Conservation (phyloP, 257 asterid genomes). For the Plantago elongata region DNA sequence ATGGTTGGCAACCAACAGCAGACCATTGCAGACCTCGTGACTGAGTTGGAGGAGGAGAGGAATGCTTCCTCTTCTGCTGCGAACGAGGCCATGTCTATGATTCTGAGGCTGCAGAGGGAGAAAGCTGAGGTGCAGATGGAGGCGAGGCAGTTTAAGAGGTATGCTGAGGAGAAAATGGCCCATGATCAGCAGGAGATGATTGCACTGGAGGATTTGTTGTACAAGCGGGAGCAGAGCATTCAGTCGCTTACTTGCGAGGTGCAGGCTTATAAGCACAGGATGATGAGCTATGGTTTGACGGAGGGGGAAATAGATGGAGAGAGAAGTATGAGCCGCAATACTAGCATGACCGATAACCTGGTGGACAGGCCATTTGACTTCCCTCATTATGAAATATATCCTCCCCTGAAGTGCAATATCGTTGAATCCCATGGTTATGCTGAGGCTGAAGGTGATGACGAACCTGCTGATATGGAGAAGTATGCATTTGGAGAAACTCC, state of each 20-base stretch:
- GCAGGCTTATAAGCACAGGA: slow-evolving; percentile 69
- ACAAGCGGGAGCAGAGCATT: slow-evolving; percentile 77
- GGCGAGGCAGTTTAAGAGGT: slow-evolving; percentile 79
- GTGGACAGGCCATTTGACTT: slow-evolving; percentile 38
- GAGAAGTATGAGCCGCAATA: slow-evolving; percentile 38
- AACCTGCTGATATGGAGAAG: slow-evolving; percentile 61
- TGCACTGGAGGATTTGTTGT: slow-evolving; percentile 75
- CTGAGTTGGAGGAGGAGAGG: slow-evolving; percentile 95
- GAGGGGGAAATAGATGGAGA: slow-evolving; percentile 63
- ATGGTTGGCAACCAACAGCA: slow-evolving; percentile 71
- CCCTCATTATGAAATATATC: slow-evolving; percentile 57
- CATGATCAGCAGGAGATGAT: slow-evolving; percentile 77
- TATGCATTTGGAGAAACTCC: slow-evolving; percentile 73
- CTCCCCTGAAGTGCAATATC: slow-evolving; percentile 71
- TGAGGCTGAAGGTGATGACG: slow-evolving; percentile 45
- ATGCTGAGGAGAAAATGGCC: slow-evolving; percentile 87
- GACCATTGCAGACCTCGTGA: slow-evolving; percentile 56
- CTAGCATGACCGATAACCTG: slow-evolving; percentile 37
- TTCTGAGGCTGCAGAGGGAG: slow-evolving; percentile 86
- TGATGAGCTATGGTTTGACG: slow-evolving; percentile 82
- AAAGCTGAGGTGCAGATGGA: slow-evolving; percentile 95
- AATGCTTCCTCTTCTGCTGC: slow-evolving; percentile 93
- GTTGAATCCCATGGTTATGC: slow-evolving; percentile 34
- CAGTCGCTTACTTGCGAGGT: slow-evolving; percentile 75
- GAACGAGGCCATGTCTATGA: slow-evolving; percentile 96